Conservation (phyloP, 345 rosid species). For the Geranium brycei region DNA sequence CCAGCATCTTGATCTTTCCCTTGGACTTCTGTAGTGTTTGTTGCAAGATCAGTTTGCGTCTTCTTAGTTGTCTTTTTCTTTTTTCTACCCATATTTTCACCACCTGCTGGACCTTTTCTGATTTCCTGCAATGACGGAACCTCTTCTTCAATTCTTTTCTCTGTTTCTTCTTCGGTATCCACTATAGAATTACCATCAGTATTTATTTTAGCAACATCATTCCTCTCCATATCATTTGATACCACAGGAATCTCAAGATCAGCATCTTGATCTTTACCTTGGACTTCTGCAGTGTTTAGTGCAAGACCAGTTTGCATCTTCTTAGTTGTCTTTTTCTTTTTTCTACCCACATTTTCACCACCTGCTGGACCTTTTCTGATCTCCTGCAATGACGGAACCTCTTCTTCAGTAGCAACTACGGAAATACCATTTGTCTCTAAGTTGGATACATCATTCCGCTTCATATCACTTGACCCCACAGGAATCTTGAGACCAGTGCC, state of each 20-base stretch:
- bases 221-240: too few species aligned
- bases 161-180: background rate
- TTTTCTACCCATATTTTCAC: constrained; percentile 18
- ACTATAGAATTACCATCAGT: too few species aligned
- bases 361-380: constrained; percentile 12
- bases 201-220: too few species aligned
- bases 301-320: constrained; percentile 13
- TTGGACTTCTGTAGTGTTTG: too few species aligned
- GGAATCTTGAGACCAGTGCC: background rate
- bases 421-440: constrained; percentile 4
- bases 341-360: constrained; percentile 18
- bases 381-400: background rate
- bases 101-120: too few species aligned
- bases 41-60: constrained; percentile 9
- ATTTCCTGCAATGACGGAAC: too few species aligned
- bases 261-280: background rate
- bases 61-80: constrained; percentile 35
- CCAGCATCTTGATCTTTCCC: too few species aligned
- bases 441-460: constrained; percentile 12
- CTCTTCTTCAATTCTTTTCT: background rate
- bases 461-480: background rate
- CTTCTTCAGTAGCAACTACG: constrained; percentile 7
- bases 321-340: constrained; percentile 32
- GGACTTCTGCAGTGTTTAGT: background rate
- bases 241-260: background rate